Conservation (phyloP, 2,329 filamentous ascomycete species). For the Beauveria bassiana region DNA sequence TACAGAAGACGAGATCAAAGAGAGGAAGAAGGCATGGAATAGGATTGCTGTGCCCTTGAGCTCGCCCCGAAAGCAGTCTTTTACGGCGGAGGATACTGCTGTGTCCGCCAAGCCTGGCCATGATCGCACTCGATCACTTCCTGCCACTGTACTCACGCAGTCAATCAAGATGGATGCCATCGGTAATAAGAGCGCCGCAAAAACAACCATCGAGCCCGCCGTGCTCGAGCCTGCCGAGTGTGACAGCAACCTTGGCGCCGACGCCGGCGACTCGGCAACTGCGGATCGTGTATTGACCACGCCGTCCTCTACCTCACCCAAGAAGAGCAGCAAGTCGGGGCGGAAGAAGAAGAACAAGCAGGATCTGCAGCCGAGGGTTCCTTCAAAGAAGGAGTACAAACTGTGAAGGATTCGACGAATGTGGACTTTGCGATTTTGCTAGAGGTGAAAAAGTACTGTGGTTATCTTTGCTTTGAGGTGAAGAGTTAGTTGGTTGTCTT, state of each 20-base stretch:
- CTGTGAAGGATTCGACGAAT: background rate
- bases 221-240: background rate
- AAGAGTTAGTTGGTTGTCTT: background rate
- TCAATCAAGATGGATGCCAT: background rate
- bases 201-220: background rate
- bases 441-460: background rate
- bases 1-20: slow-evolving; percentile 24
- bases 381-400: background rate
- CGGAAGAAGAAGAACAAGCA: slow-evolving; percentile 6
- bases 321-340: slow-evolving; percentile 1
- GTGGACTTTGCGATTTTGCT: background rate
- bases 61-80: slow-evolving; percentile 14
- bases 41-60: slow-evolving; percentile 27
- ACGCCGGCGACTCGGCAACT: background rate
- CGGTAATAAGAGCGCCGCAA: background rate
- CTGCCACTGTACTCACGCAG: background rate
- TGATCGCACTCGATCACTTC: slow-evolving; percentile 4
- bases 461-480: background rate
- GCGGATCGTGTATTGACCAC: background rate
- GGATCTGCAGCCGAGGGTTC: background rate
- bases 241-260: background rate
- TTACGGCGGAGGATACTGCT: background rate
- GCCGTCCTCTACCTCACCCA: background rate
- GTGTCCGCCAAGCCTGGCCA: background rate
- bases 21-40: slow-evolving; percentile 25